phyloP scores from a whole-genome alignment of 1,284 basidiomycete species.

The Blastosporella zonata region DNA sequence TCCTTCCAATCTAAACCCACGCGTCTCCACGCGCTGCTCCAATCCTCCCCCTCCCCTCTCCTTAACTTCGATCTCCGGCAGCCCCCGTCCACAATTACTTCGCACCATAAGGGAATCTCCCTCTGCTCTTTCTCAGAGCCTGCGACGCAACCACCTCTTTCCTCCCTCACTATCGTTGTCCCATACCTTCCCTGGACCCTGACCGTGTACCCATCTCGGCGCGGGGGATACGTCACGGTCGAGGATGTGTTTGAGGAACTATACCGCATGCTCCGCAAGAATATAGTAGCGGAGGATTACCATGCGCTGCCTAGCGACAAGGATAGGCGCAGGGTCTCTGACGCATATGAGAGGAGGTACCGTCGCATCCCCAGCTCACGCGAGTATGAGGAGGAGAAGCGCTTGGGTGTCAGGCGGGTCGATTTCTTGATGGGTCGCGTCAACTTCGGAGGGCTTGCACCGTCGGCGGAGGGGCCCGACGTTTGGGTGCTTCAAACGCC shows the following conservation, averaged over 20 bases:
- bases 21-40: slow-evolving; percentile 30
- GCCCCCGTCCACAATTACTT: slow-evolving; percentile 27
- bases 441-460: slow-evolving; percentile 31
- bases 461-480: slow-evolving; percentile 14
- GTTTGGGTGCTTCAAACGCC: slow-evolving; percentile 17
- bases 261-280: slow-evolving; percentile 35
- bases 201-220: slow-evolving; percentile 23
- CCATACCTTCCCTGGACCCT: slow-evolving; percentile 34
- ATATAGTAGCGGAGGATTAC: slow-evolving; percentile 39
- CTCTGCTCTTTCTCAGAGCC: slow-evolving; percentile 28
- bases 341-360: slow-evolving; percentile 44
- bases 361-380: slow-evolving; percentile 24
- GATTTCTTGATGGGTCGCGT: slow-evolving; percentile 36
- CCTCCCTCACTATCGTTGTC: slow-evolving; percentile 27
- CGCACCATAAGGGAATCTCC: slow-evolving; percentile 27
- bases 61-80: slow-evolving; percentile 29
- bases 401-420: slow-evolving; percentile 37
- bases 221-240: slow-evolving; percentile 30
- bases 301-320: slow-evolving; percentile 29
- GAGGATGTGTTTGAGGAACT: slow-evolving; percentile 35
- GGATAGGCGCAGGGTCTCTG: slow-evolving; percentile 27
- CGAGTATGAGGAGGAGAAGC: slow-evolving; percentile 34
- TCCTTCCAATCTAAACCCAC: slow-evolving; percentile 4
- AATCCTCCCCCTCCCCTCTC: slow-evolving; percentile 29
- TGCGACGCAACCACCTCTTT: slow-evolving; percentile 32